Evolutionary conservation across 768 basidiomycete genomes (phyloP), one percentile per base, ranked within the genome.

Genomic region (Tulasnella sp.): DNA sequence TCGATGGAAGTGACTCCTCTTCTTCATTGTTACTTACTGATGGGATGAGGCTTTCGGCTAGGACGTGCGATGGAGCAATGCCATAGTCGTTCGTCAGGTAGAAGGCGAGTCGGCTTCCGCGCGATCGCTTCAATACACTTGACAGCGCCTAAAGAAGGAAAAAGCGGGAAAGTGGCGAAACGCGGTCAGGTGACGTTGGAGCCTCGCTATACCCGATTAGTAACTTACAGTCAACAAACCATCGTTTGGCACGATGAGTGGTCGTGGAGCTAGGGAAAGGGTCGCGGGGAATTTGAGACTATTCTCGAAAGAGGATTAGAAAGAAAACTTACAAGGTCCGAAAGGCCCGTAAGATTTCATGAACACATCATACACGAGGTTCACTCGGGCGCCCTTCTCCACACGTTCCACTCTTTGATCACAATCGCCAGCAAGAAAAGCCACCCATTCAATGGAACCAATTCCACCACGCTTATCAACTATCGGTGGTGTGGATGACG

Each of bases 401-500:
- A 89, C 76, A 1, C 72, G 66, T 61, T 86, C 81, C 50, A 84
- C 72, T 61, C 83, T 81, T 57, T 79, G 77, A 16, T 84, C 78
- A 64, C 82, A 84, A 56, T 85, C 83, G 4, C 76, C 70, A 25
- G 35, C 48, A 20, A 78, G 67, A 66, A 82, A 81, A 16, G 82
- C 84, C 0, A 77, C 72, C 85, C 85, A 88, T 54, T 88, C 83
- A 53, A 87, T 70, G 57, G 81, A 75, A 4, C 74, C 79, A 9
- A 43, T 4, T 16, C 50, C 33, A 9, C 48, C 48, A 8, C 32
- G 9, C 19, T 7, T 22, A 19, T 37, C 43, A 7, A 24, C 43
- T 5, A 29, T 12, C 8, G 43, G 25, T 29, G 43, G 43, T 29
- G 22, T 7, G 15, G 43, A 41, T 12, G 48, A 49, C 15, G 35